Evolutionary conservation across 306 rosid genomes (phyloP).

Genomic region (Cucurbita maxima): DNA sequence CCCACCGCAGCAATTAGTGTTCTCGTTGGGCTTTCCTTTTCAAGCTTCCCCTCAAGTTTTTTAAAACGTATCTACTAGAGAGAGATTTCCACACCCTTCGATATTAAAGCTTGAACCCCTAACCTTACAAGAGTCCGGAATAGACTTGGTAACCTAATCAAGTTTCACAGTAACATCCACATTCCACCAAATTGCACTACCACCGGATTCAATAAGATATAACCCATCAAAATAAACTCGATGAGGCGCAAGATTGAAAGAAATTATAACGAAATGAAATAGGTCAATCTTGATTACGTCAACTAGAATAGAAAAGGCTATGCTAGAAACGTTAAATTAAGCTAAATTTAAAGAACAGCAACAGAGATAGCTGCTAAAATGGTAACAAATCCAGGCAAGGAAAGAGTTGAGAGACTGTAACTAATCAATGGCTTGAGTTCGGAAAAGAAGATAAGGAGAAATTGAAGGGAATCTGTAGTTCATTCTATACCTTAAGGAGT

Average conservation of each 20-base stretch:
- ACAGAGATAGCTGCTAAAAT: background rate
- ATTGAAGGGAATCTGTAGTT: background rate
- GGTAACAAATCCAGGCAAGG: background rate
- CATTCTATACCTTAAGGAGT: background rate
- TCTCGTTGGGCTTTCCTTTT: too few species aligned
- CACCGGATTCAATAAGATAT: background rate
- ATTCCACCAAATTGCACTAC: background rate
- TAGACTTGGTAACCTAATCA: background rate
- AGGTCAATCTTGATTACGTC: background rate
- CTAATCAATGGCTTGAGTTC: background rate
- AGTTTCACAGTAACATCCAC: background rate
- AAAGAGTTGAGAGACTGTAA: background rate
- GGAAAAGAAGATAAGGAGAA: background rate
- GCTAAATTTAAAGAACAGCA: background rate
- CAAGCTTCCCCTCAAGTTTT: too few species aligned
- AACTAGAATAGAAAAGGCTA: background rate
- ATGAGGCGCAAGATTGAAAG: background rate
- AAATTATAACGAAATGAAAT: background rate
- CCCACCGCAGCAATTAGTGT: too few species aligned
- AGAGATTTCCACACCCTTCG: too few species aligned
- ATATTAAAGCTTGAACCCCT: constrained; percentile 24
- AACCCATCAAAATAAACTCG: background rate
- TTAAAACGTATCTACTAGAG: too few species aligned
- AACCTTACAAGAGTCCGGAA: constrained; percentile 23
- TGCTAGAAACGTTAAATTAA: background rate